phyloP scores from a whole-genome alignment of 148 eudicot species.

The Chenopodium quinoa region DNA sequence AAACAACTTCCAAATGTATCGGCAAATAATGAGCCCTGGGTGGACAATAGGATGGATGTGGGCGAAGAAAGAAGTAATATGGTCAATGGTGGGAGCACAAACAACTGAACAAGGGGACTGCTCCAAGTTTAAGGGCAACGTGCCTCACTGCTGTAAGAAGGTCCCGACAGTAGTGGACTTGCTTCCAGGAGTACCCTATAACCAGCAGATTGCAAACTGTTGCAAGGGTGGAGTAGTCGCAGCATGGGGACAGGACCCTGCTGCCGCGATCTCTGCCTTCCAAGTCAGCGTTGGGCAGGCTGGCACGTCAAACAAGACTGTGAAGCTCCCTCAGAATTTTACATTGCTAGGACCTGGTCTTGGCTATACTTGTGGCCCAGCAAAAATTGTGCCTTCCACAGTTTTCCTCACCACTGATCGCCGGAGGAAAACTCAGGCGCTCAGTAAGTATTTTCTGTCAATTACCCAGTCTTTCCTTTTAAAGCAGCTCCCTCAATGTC shows the following conservation, averaged over 20 bases:
- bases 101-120: slow-evolving; percentile 75
- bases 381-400: slow-evolving; percentile 65
- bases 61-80: slow-evolving; percentile 65
- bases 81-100: slow-evolving; percentile 69
- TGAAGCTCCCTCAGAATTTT: slow-evolving; percentile 66
- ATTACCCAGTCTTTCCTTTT: background rate
- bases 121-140: slow-evolving; percentile 51
- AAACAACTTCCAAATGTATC: slow-evolving; percentile 66
- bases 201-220: slow-evolving; percentile 61
- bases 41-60: slow-evolving; percentile 76
- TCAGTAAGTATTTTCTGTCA: slow-evolving; percentile 40
- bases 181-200: slow-evolving; percentile 61
- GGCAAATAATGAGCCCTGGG: slow-evolving; percentile 58
- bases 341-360: slow-evolving; percentile 65
- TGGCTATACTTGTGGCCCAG: slow-evolving; percentile 81
- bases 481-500: no score
- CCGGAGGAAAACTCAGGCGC: slow-evolving; percentile 66
- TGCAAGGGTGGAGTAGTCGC: slow-evolving; percentile 66
- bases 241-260: slow-evolving; percentile 70
- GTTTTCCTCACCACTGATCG: slow-evolving; percentile 52
- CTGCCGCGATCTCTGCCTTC: slow-evolving; percentile 50
- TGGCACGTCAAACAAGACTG: slow-evolving; percentile 66
- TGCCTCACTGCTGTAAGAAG: slow-evolving; percentile 61
- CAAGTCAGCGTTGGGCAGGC: slow-evolving; percentile 71
- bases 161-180: slow-evolving; percentile 58